Evolutionary conservation across 306 rosid species (phyloP), one percentile per base, ranked within the genome.

Genomic region (Dryas alaskensis): DNA sequence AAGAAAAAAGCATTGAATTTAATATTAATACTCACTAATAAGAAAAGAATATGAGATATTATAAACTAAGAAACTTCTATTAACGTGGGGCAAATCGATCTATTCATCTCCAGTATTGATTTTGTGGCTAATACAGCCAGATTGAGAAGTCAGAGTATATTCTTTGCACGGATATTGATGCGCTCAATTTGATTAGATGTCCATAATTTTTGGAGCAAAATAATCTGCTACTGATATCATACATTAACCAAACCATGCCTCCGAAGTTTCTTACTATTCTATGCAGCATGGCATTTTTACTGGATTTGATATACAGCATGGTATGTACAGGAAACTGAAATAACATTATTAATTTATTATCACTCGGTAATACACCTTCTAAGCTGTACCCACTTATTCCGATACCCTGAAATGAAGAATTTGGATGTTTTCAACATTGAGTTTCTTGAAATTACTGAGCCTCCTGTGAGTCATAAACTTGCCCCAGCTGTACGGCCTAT

Each of bases 401-500:
- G 25, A 60, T n/a, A 59, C 3, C 39, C 74, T 25, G 57, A 73
- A 67, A 63, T 75, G 73, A 27, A 19, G 37, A 10, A 87, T 81
- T 57, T 83, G 88, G 70, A 89, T 46, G 63, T 87, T 86, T 4
- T 83, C 87, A 1, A n/a, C 83, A 47, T 84, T 72, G n/a, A 73
- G 82, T 60, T 88, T 86, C 84, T 76, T 40, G 55, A 84, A 88
- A 25, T 88, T 85, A 47, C 83, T 77, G 31, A 25, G 44, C 45
- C 16, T 72, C 76, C 88, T 81, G 69, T 14, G 70, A 17, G 70
- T 48, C 4, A 73, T 53, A 39, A 79, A 91, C 81, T 85, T 91
- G 10, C 94, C 94, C 89, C 86, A 89, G 45, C 42, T 81, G 81
- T 84, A 89, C 11, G 89, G 70, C 73, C 73, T 79, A 54, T 79